Base-by-base conservation (phyloP, 1,139 yeast species). In the Scheffersomyces lignicola region DNA sequence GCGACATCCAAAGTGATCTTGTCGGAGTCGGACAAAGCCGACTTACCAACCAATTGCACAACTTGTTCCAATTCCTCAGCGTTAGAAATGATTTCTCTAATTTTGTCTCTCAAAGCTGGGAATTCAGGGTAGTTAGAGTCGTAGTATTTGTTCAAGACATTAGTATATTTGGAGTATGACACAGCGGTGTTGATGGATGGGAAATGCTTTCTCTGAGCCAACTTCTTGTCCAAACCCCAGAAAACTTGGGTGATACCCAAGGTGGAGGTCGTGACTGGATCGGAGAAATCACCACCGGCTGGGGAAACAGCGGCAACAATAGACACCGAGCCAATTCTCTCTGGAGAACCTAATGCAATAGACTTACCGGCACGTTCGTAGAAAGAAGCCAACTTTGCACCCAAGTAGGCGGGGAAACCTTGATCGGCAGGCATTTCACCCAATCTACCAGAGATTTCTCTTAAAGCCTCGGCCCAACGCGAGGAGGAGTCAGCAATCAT, bases 401-500 rank as follows among this genome's bases (percentile, higher is more conserved):
- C 98, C 64, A 92, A 78, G 63, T 94, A 92, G 40, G 99, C 99
- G 45, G 99, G 99, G 94, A 90, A 92, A 77, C 99, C 99, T 75
- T 94, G 98, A 72, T 92, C 99, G 44, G 99, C 99, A 61, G 99
- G 99, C 99, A 92, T 92, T 75, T 94, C 99, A 68, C 98, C 98
- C 65, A 92, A 76, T 78, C 99, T 95, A 80, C 99, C 99, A 37
- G 97, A 90, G 64, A 92, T 83, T 78, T 92, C 99, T 83, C 99
- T 89, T 62, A 92, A 78, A 42, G 99, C 99, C 73, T 92, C 99
- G 32, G 99, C 99, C 99, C 99, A 92, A 78, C 99, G 92, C 30
- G 97, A 90, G 24, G 97, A 90, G 6, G 98, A 92, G 65, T 92
- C 99, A 42, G 99, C 99, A 84, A 92, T 92, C 97, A 92, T 92